Conservation (phyloP, 306 rosid genomes). For the Casuarina cunninghamiana region DNA sequence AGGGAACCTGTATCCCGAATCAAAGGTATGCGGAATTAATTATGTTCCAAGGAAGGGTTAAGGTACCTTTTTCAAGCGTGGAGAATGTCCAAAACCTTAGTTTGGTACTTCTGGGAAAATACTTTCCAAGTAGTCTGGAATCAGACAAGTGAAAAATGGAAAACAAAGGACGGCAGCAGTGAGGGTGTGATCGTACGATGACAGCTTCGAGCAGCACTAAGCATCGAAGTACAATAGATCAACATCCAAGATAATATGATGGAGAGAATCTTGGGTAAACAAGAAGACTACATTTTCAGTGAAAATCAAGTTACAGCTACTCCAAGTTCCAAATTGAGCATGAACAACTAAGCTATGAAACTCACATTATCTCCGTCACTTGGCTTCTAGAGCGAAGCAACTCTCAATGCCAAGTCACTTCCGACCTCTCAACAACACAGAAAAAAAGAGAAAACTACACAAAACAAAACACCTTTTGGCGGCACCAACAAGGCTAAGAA, state of each 20-base stretch:
- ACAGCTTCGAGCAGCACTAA: not conserved
- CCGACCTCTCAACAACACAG: not conserved
- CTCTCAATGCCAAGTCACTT: not conserved
- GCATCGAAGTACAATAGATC: not conserved
- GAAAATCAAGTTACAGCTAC: slow-evolving; percentile 14
- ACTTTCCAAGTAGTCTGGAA: not conserved
- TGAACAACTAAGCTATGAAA: not conserved
- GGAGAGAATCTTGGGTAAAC: no score
- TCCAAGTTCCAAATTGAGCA: not conserved
- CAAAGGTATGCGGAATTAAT: no score
- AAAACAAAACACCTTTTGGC: not conserved
- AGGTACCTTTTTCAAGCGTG: no score
- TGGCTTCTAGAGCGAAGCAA: not conserved
- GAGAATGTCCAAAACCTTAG: no score
- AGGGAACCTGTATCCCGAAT: no score
- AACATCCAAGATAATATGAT: not conserved
- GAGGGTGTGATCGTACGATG: not conserved
- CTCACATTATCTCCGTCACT: not conserved
- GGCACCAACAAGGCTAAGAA: not conserved
- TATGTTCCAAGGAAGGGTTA: no score
- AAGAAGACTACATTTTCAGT: not conserved
- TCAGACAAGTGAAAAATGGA: not conserved
- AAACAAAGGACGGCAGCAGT: not conserved
- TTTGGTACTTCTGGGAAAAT: no score
- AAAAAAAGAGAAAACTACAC: not conserved